Percentiles rank a stretch among this genome's conserved stretches.
phyloP scores from a whole-genome alignment of 2,329 filamentous ascomycete species.

The Fusarium redolens region DNA sequence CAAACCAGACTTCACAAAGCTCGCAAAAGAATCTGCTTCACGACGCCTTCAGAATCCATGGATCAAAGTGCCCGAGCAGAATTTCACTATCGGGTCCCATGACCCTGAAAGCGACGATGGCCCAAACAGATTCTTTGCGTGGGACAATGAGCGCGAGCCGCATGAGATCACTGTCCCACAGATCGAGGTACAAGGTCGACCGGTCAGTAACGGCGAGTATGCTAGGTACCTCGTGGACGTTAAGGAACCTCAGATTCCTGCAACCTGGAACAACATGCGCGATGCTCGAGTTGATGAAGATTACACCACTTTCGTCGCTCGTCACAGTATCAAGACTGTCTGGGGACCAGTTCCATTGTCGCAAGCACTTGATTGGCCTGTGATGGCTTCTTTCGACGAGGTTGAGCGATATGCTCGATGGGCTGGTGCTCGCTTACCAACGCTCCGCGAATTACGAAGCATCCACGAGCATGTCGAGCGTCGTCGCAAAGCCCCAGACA shows the following conservation, averaged over 20 bases:
- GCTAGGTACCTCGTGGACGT: not conserved
- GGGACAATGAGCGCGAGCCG: slow-evolving; percentile 32
- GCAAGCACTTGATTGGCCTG: slow-evolving; percentile 22
- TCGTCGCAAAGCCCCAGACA: not conserved
- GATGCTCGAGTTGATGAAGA: not conserved
- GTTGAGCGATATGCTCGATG: slow-evolving; percentile 16
- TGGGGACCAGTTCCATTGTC: slow-evolving; percentile 8
- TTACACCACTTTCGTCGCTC: slow-evolving; percentile 1
- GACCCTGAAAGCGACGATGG: slow-evolving; percentile 15
- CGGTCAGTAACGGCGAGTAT: slow-evolving; percentile 29
- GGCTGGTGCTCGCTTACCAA: slow-evolving; percentile 21
- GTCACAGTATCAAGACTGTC: slow-evolving; percentile 21
- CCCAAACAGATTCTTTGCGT: slow-evolving; percentile 25
- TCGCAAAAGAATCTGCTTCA: slow-evolving; percentile 22
- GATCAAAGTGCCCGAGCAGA: not conserved
- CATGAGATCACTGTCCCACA: not conserved
- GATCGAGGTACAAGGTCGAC: slow-evolving; percentile 13
- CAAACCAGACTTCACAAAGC: slow-evolving; percentile 9
- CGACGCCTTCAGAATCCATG: slow-evolving; percentile 3
- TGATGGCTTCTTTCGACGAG: slow-evolving; percentile 27
- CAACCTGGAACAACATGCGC: slow-evolving; percentile 7
- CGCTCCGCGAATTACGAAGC: slow-evolving; percentile 24
- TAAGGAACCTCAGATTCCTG: not conserved
- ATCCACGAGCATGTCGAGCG: slow-evolving; percentile 18
- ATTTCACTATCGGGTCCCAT: slow-evolving; percentile 7